Evolutionary conservation across 139 green algal genomes (phyloP), one percentile per base, ranked within the genome.

Genomic region (Monoraphidium neglectum): DNA sequence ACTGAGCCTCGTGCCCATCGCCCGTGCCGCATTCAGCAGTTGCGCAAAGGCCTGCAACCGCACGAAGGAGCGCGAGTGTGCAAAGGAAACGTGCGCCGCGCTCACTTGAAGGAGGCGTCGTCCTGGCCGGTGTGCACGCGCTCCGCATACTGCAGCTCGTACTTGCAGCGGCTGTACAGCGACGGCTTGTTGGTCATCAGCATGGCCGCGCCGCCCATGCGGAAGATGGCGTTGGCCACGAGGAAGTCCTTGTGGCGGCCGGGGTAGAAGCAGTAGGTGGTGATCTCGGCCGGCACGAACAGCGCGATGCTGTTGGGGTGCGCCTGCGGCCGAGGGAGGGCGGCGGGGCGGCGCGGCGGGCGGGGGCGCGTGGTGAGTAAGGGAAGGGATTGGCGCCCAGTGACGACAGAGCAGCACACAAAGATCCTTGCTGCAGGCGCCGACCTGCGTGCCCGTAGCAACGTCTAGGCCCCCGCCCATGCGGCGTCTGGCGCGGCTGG

Each of bases 71-170:
- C 4, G 13, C 13, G 4, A 32, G 24, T 6, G 24, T 21, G 24
- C 10, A 18, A 28, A 13, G 32, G 26, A 32, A 51, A n/a, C 63
- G 28, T 2, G 23, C 32, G 36, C 63, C 6, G 43, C 16, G 35
- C 82, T 70, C 64, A 90, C 84, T 74, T 72, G 79, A 81, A 82
- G 8, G 83, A 74, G 21, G 78, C 78, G 37, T 85, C 70, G 2
- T 35, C 33, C 26, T 63, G 38, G 26, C 88, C 92, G 37, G 90
- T 79, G 81, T 96, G 91, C 51, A 92, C 84, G 30, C 90, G 74
- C n/a, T 90, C 85, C 47, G 83, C 61, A 68, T 93, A 81, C 71
- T 89, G 68, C 77, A 97, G 86, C 76, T 86, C 56, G 76, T 96
- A 97, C 85, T 94, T 94, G 65, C 87, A 82, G 3, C 67, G 61